phyloP scores from a whole-genome alignment of 306 rosid genomes.

The Begonia masoniana region DNA sequence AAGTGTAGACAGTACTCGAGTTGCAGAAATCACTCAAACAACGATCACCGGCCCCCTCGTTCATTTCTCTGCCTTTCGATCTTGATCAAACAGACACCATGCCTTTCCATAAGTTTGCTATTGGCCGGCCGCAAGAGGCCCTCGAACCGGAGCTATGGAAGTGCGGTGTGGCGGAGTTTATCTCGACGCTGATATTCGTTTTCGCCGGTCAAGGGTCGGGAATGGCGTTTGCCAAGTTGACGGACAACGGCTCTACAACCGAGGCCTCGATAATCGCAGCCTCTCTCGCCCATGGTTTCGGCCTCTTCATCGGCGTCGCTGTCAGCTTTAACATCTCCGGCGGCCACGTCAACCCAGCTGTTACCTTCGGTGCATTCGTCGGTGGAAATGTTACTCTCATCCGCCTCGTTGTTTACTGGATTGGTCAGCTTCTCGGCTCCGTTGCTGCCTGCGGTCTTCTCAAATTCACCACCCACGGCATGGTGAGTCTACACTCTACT shows the following conservation, averaged over 20 bases:
- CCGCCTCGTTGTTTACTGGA: constrained; percentile 42
- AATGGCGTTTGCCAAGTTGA: constrained; percentile 49
- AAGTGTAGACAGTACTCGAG: no score
- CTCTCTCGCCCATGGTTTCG: constrained; percentile 53
- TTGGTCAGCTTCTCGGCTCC: constrained; percentile 66
- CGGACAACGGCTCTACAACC: constrained; percentile 24
- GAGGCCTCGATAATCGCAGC: constrained; percentile 52
- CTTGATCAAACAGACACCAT: constrained; percentile 4
- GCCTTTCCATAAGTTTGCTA: constrained; percentile 56
- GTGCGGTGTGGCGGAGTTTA: constrained; percentile 46
- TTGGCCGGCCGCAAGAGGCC: constrained; percentile 43
- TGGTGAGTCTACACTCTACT: constrained; percentile 12
- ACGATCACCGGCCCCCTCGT: neutral
- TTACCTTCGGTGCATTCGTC: constrained; percentile 55
- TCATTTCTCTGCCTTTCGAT: neutral
- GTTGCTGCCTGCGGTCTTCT: constrained; percentile 45
- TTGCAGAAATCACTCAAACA: neutral
- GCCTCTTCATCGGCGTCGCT: constrained; percentile 51
- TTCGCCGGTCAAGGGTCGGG: constrained; percentile 54
- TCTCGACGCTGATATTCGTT: constrained; percentile 55
- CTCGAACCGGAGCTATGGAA: constrained; percentile 36
- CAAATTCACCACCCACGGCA: constrained; percentile 26
- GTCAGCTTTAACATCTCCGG: constrained; percentile 54
- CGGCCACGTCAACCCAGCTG: constrained; percentile 75
- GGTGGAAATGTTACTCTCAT: constrained; percentile 53